Percentiles rank a stretch among this genome's conserved stretches.
phyloP scores from a whole-genome alignment of 116 monocot genomes.

The Zostera marina region DNA sequence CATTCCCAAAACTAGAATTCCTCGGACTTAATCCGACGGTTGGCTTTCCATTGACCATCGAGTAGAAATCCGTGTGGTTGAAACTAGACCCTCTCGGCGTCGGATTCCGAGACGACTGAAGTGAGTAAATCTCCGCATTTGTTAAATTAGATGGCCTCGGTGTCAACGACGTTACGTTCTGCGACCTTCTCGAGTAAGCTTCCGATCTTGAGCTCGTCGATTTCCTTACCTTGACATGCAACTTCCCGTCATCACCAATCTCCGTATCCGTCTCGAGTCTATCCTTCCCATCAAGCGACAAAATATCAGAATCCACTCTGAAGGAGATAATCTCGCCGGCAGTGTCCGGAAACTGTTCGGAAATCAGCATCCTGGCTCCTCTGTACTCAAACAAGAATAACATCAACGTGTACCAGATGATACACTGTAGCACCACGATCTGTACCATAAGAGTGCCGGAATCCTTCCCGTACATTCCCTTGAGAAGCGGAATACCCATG shows the following conservation, averaged over 20 bases:
- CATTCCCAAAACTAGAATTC: slow-evolving; percentile 18
- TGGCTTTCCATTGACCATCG: slow-evolving; percentile 13
- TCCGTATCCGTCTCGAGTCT: slow-evolving; percentile 27
- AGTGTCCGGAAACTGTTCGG: slow-evolving; percentile 24
- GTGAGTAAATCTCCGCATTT: slow-evolving; percentile 33
- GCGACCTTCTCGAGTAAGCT: slow-evolving; percentile 18
- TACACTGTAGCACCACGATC: slow-evolving; percentile 69
- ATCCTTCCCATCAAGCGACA: slow-evolving; percentile 30
- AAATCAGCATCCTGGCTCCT: slow-evolving; percentile 12
- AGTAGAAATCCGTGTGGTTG: slow-evolving; percentile 26
- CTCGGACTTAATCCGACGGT: slow-evolving; percentile 11
- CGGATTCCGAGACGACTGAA: slow-evolving; percentile 28
- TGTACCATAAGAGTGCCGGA: slow-evolving; percentile 64
- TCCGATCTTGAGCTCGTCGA: slow-evolving; percentile 24
- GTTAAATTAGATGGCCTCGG: slow-evolving; percentile 26
- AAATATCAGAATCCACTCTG: slow-evolving; percentile 25
- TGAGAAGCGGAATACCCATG: slow-evolving; percentile 32
- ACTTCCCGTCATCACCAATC: slow-evolving; percentile 30
- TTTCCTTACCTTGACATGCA: slow-evolving; percentile 23
- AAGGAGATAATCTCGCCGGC: slow-evolving; percentile 25
- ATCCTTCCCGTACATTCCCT: slow-evolving; percentile 21
- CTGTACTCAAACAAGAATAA: slow-evolving; percentile 59
- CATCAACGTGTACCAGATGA: slow-evolving; percentile 74
- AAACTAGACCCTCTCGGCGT: slow-evolving; percentile 36
- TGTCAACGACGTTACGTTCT: slow-evolving; percentile 11